A percentile compares a stretch with the other conserved stretches of the same genome.
Conservation (phyloP, 2,329 filamentous ascomycete genomes). For the Decorospora gaudefroyi region DNA sequence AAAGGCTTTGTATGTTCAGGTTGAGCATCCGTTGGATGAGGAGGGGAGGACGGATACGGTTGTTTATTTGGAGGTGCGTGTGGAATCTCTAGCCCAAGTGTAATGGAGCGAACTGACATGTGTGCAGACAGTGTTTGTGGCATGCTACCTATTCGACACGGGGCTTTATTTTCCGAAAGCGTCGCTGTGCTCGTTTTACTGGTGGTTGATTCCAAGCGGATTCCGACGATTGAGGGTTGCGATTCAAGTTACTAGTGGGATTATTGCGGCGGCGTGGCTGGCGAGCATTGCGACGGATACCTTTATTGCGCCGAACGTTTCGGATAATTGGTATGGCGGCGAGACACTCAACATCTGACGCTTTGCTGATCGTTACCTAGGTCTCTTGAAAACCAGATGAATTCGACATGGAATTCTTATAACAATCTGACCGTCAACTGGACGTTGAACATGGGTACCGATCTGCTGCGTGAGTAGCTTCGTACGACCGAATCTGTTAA, state of each 20-base stretch:
- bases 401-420: constrained; percentile 28
- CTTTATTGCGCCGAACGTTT: constrained; percentile 14
- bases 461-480: constrained; percentile 22
- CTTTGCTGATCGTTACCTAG: no score
- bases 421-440: constrained; percentile 19
- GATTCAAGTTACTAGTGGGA: constrained; percentile 17
- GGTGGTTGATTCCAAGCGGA: constrained; percentile 30
- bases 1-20: constrained; percentile 21
- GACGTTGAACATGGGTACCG: constrained; percentile 26
- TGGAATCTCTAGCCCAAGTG: not conserved
- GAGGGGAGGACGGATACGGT: constrained; percentile 23
- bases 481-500: no score
- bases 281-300: constrained; percentile 25
- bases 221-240: constrained; percentile 26
- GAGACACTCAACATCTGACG: not conserved
- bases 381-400: constrained; percentile 25
- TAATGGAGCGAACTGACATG: not conserved
- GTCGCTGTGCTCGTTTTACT: constrained; percentile 29
- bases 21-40: constrained; percentile 21
- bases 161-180: constrained; percentile 30
- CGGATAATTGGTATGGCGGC: constrained; percentile 26
- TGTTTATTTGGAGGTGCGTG: constrained; percentile 20
- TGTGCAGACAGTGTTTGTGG: constrained; percentile 24
- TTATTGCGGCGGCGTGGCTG: constrained; percentile 13
- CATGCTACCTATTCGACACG: constrained; percentile 29